Evolutionary conservation across 257 asterid species (phyloP).

Genomic region (Ocimum tenuiflorum): DNA sequence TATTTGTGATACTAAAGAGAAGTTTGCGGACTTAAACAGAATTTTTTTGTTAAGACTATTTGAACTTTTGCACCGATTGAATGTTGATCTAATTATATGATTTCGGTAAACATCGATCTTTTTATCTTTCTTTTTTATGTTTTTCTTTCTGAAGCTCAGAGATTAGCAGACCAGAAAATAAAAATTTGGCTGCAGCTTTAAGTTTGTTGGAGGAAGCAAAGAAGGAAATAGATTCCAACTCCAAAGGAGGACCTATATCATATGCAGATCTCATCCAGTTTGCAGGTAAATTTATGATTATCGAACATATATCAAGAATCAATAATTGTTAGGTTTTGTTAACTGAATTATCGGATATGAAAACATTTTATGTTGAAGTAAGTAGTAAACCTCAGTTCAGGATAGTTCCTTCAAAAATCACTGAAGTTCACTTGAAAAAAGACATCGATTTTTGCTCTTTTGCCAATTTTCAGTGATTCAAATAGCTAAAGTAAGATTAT

Average conservation of each 20-base stretch:
- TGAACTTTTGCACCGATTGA: neutral
- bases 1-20: neutral
- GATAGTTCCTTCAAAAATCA: too few species aligned
- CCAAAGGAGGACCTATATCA: slow-evolving; percentile 82
- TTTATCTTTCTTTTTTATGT: slow-evolving; percentile 27
- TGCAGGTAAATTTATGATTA: slow-evolving; percentile 47
- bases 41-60: neutral
- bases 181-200: slow-evolving; percentile 58
- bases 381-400: neutral
- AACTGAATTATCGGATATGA: slow-evolving; percentile 1
- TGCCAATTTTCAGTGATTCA: neutral
- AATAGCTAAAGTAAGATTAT: neutral
- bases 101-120: neutral
- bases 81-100: neutral
- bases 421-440: neutral
- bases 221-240: slow-evolving; percentile 73
- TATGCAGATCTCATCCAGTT: slow-evolving; percentile 83
- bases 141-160: slow-evolving; percentile 74
- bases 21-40: neutral
- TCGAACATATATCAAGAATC: slow-evolving; percentile 2
- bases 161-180: slow-evolving; percentile 92
- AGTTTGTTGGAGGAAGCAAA: slow-evolving; percentile 66
- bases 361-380: neutral
- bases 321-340: slow-evolving; percentile 4
- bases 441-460: neutral